These are phyloP conservation scores for Nemania sp. DNA, from an alignment of 2,329 filamentous ascomycete genomes.

Conservation along the genomic window DNA sequence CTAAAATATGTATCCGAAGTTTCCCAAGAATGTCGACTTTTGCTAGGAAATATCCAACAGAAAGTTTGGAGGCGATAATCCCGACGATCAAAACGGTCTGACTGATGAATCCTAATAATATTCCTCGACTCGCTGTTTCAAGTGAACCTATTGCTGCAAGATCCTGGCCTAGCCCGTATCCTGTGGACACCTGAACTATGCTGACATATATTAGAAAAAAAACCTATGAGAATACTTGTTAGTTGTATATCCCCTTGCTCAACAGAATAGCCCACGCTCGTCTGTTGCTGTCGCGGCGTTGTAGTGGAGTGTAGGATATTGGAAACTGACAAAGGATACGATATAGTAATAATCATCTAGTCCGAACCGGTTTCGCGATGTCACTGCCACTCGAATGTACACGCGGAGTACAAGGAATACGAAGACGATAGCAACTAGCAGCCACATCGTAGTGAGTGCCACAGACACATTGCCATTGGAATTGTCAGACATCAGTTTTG, in stretches of 20 bases:
- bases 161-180: slow-evolving; percentile 14
- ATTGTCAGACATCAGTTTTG: slow-evolving; percentile 1
- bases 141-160: neutral
- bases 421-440: slow-evolving; percentile 6
- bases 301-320: neutral
- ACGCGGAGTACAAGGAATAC: slow-evolving; percentile 17
- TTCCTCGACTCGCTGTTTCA: slow-evolving; percentile 24
- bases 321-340: slow-evolving; percentile 16
- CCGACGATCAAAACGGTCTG: slow-evolving; percentile 45
- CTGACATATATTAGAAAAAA: slow-evolving; percentile 11
- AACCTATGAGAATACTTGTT: neutral
- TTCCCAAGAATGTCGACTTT: slow-evolving; percentile 3
- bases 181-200: slow-evolving; percentile 5
- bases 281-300: neutral
- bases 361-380: neutral
- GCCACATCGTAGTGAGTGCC: slow-evolving; percentile 11
- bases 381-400: slow-evolving; percentile 13
- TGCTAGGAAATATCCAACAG: slow-evolving; percentile 45
- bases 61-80: slow-evolving; percentile 45
- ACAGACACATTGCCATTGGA: neutral
- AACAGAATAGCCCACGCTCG: no score
- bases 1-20: slow-evolving; percentile 36
- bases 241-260: neutral
- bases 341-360: slow-evolving; percentile 17
- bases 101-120: slow-evolving; percentile 39